A percentile compares a stretch with the other conserved stretches of the same genome.
phyloP scores from a whole-genome alignment of 2,329 filamentous ascomycete genomes.

The Pseudophaeomoniella oleicola region DNA sequence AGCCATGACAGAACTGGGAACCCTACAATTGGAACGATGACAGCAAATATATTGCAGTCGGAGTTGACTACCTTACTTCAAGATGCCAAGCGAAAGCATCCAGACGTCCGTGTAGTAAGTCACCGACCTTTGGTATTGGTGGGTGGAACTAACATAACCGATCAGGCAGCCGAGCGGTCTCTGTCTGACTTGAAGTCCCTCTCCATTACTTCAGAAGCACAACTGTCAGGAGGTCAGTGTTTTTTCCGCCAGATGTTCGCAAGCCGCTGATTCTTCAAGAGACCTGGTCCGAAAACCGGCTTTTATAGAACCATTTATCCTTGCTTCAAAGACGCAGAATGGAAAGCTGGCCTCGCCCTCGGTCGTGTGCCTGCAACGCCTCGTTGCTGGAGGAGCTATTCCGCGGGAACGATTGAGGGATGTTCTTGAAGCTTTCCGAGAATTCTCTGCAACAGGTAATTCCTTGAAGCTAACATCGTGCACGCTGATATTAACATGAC shows the following conservation, averaged over 20 bases:
- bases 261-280: conserved; percentile 25
- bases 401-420: conserved; percentile 68
- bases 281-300: conserved; percentile 68
- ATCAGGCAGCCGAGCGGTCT: conserved; percentile 83
- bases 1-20: not conserved
- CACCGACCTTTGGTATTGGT: no score
- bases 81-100: conserved; percentile 90
- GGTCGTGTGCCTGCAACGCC: conserved; percentile 73
- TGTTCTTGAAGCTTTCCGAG: conserved; percentile 73
- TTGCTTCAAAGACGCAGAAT: conserved; percentile 84
- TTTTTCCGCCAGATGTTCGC: conserved; percentile 2
- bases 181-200: conserved; percentile 74
- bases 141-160: no score
- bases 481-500: conserved; percentile 4
- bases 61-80: conserved; percentile 85
- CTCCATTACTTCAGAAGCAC: conserved; percentile 58
- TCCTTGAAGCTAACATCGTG: conserved; percentile 2
- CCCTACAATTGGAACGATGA: conserved; percentile 7
- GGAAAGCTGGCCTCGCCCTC: conserved; percentile 78
- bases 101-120: conserved; percentile 53
- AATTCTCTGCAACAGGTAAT: conserved; percentile 60
- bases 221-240: conserved; percentile 52
- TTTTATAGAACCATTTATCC: conserved; percentile 86
- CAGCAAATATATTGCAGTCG: conserved; percentile 52
- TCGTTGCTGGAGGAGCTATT: conserved; percentile 69